A percentile compares a stretch with the other conserved stretches of the same genome.
Conservation (phyloP, 148 eudicot genomes). For the Heliamphora exappendiculata region DNA sequence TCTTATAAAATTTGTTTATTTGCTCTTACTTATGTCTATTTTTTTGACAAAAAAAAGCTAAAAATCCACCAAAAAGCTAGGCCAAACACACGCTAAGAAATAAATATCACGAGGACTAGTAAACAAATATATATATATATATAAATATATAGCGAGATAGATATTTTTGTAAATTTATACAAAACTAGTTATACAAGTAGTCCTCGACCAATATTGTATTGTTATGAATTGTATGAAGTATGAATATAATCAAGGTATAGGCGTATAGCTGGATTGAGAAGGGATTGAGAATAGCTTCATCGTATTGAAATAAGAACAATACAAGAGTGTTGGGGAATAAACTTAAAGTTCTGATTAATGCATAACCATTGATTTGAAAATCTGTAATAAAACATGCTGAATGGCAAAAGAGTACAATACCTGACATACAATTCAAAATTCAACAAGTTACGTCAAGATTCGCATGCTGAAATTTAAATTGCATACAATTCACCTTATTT, state of each 20-base stretch:
- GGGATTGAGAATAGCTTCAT: background rate
- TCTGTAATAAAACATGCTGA: background rate
- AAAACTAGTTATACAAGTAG: background rate
- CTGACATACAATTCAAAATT: background rate
- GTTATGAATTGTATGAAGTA: background rate
- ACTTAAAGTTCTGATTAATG: background rate
- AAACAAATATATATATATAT: too few relatives aligned
- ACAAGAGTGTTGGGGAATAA: background rate
- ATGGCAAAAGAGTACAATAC: background rate
- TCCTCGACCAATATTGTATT: background rate
- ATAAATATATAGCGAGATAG: too few relatives aligned
- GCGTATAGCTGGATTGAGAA: background rate
- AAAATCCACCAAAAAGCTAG: too few relatives aligned
- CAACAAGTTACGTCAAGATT: background rate
- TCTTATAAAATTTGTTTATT: too few relatives aligned
- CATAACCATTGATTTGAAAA: background rate
- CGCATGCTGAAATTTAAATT: background rate
- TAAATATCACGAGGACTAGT: too few relatives aligned
- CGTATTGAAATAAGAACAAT: background rate
- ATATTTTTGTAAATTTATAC: background rate
- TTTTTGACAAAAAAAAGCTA: too few relatives aligned
- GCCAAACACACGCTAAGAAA: too few relatives aligned
- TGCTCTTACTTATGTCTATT: too few relatives aligned
- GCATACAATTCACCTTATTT: background rate
- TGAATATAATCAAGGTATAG: slow-evolving; percentile 3